Conservation (phyloP, 2,329 filamentous ascomycete genomes). For the Periconia macrospinosa region DNA sequence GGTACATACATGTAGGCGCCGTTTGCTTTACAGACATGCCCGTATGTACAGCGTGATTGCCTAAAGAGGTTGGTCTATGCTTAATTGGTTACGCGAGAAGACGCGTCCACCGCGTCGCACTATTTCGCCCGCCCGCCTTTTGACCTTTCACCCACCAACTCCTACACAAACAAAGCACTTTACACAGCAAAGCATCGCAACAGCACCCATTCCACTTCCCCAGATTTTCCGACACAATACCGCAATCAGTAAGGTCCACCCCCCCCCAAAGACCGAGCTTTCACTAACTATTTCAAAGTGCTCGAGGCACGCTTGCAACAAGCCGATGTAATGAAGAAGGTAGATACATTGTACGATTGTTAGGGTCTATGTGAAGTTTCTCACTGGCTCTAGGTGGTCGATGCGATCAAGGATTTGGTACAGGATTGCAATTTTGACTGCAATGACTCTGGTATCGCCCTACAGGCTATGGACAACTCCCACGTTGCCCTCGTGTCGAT, state of each 20-base stretch:
- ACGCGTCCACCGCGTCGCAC: background rate
- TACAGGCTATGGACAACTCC: slow-evolving; percentile 99
- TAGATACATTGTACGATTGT: slow-evolving; percentile 36
- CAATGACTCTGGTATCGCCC: slow-evolving; percentile 98
- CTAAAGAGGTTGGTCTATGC: background rate
- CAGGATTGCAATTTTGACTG: slow-evolving; percentile 99
- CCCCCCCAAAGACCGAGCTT: background rate
- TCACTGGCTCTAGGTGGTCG: slow-evolving; percentile 70
- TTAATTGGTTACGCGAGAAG: background rate
- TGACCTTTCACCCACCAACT: slow-evolving; percentile 17
- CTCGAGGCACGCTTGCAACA: slow-evolving; percentile 97
- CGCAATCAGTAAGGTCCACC: slow-evolving; percentile 21
- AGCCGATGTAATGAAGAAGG: slow-evolving; percentile 93
- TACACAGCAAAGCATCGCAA: background rate
- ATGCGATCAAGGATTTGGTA: slow-evolving; percentile 98
- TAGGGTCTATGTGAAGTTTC: too few species aligned
- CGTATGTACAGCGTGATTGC: background rate
- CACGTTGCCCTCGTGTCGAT: slow-evolving; percentile 98
- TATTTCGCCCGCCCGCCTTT: background rate
- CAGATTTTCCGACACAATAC: slow-evolving; percentile 3
- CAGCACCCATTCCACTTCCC: slow-evolving; percentile 6
- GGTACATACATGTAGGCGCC: too few species aligned
- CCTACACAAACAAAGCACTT: slow-evolving; percentile 1
- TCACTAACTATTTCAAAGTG: slow-evolving; percentile 57
- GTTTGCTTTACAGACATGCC: too few species aligned